Evolutionary conservation across 441 rosid genomes (phyloP).

Genomic region (Erysimum pusillum): DNA sequence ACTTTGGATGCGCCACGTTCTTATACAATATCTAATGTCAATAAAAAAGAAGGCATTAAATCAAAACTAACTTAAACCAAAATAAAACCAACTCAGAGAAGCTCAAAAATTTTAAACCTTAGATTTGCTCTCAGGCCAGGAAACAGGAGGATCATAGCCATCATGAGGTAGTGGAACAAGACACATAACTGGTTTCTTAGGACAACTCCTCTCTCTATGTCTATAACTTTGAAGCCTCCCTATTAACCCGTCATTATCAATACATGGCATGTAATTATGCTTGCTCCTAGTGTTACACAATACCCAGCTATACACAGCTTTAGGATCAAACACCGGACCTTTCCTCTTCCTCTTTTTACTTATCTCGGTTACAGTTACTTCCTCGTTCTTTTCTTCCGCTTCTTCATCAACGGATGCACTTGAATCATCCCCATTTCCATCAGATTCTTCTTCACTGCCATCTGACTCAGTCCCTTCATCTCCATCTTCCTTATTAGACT

Average conservation of each 20-base stretch:
- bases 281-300: constrained; percentile 89
- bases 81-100: constrained; percentile 39
- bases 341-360: constrained; percentile 70
- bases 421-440: constrained; percentile 45
- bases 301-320: constrained; percentile 85
- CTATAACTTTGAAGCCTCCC: constrained; percentile 76
- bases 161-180: constrained; percentile 90
- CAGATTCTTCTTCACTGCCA: constrained; percentile 65
- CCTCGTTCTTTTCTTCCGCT: constrained; percentile 61
- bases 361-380: constrained; percentile 43
- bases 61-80: constrained; percentile 28
- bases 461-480: constrained; percentile 52
- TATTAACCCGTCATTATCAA: constrained; percentile 73
- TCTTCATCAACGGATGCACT: constrained; percentile 56
- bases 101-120: constrained; percentile 58
- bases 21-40: constrained; percentile 75
- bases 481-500: constrained; percentile 55
- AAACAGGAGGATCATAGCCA: constrained; percentile 75
- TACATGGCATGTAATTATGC: constrained; percentile 96
- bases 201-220: constrained; percentile 94
- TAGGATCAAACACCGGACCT: constrained; percentile 92
- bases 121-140: constrained; percentile 86
- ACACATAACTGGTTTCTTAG: constrained; percentile 77
- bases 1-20: constrained; percentile 96
- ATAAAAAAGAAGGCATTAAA: constrained; percentile 32